phyloP scores from a whole-genome alignment of 257 asterid species.

The Fraxinus anomala region DNA sequence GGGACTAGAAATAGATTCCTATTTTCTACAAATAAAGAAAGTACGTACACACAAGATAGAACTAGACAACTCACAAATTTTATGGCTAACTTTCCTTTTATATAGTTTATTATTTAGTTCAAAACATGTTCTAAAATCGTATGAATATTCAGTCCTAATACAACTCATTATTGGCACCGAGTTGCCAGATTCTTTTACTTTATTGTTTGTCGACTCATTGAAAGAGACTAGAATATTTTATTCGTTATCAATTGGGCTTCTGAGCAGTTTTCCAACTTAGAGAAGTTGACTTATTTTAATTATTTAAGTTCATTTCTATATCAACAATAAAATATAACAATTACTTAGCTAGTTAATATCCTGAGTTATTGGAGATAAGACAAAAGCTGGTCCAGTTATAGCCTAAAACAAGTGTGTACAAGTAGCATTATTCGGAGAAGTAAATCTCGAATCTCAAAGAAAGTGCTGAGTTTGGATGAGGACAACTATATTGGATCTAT shows the following conservation, averaged over 20 bases:
- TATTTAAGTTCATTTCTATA: not conserved
- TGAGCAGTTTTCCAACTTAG: not conserved
- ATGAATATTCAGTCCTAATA: not conserved
- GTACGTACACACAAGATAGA: not conserved
- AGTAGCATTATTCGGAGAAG: too few relatives aligned
- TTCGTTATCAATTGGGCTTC: too few relatives aligned
- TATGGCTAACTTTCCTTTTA: not conserved
- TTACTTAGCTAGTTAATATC: not conserved
- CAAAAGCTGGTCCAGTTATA: not conserved
- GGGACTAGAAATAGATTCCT: too few relatives aligned
- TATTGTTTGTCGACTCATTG: not conserved
- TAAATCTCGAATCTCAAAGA: too few relatives aligned
- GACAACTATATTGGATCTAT: too few relatives aligned
- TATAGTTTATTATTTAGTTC: not conserved
- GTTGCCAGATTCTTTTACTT: not conserved
- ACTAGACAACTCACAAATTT: too few relatives aligned
- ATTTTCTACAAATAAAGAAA: too few relatives aligned
- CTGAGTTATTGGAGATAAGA: not conserved
- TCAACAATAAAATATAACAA: not conserved
- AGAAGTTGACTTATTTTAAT: constrained; percentile 19
- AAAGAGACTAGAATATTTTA: not conserved
- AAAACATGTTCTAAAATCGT: not conserved
- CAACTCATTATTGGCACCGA: not conserved
- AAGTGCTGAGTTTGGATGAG: too few relatives aligned
- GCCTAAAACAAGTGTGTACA: not conserved